A percentile compares a stretch with the other conserved stretches of the same genome.
phyloP scores from a whole-genome alignment of 306 rosid genomes.

The Macrotyloma uniflorum region DNA sequence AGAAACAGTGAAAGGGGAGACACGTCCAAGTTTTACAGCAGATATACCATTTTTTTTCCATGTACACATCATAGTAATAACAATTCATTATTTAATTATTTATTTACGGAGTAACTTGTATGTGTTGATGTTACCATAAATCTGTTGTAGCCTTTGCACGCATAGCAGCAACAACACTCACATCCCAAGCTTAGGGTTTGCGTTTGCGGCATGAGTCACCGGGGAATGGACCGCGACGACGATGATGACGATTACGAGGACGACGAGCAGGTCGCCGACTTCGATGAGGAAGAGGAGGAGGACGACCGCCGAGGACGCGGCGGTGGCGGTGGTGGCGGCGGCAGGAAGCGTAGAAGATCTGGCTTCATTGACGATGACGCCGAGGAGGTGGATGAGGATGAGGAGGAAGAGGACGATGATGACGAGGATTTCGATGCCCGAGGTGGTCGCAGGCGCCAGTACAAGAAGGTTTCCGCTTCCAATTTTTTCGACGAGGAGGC shows the following conservation, averaged over 20 bases:
- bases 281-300: slow-evolving; percentile 61
- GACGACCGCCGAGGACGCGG: slow-evolving; percentile 62
- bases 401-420: slow-evolving; percentile 65
- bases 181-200: slow-evolving; percentile 32
- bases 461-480: slow-evolving; percentile 56
- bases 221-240: slow-evolving; percentile 58
- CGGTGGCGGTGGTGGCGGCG: not conserved
- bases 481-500: slow-evolving; percentile 80
- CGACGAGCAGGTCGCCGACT: slow-evolving; percentile 61
- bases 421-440: slow-evolving; percentile 47
- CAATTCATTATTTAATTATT: not conserved
- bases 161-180: slow-evolving; percentile 3
- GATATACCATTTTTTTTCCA: not conserved
- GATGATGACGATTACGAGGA: slow-evolving; percentile 73
- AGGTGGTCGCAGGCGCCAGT: slow-evolving; percentile 44
- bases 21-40: slow-evolving; percentile 8
- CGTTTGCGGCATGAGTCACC: slow-evolving; percentile 36
- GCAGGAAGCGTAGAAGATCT: slow-evolving; percentile 67
- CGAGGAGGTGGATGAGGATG: slow-evolving; percentile 87
- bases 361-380: slow-evolving; percentile 68
- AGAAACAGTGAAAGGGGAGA: not conserved
- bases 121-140: slow-evolving; percentile 4
- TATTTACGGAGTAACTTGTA: slow-evolving; percentile 1
- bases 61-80: not conserved
- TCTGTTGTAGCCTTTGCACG: not conserved